Evolutionary conservation across 352 stramenopile species (phyloP).

Genomic region (Aphanomyces euteiches): DNA sequence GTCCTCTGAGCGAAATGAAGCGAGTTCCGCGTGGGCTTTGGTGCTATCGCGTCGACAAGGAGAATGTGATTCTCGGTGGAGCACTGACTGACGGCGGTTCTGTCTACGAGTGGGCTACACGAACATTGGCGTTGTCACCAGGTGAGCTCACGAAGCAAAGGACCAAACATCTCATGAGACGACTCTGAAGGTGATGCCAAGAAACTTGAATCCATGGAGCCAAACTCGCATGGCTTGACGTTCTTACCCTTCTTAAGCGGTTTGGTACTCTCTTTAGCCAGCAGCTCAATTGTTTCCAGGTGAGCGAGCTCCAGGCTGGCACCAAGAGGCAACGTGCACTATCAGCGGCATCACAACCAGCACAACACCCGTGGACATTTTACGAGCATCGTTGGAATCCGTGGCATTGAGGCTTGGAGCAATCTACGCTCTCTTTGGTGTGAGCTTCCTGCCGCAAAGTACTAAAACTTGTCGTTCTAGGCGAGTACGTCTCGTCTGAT

Average conservation of each 20-base stretch:
- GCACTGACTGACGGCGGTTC: constrained; percentile 96
- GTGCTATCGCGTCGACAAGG: constrained; percentile 89
- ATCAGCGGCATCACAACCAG: constrained; percentile 90
- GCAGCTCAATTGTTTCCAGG: constrained; percentile 25
- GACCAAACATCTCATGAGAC: not conserved
- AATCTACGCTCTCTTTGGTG: constrained; percentile 80
- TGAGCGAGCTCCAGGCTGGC: constrained; percentile 91
- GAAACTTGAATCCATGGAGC: constrained; percentile 29
- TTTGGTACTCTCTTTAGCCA: not conserved
- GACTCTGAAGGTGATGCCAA: not conserved
- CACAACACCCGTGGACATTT: constrained; percentile 83
- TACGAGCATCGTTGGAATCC: constrained; percentile 87
- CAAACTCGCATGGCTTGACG: constrained; percentile 67
- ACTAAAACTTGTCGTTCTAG: constrained; percentile 27
- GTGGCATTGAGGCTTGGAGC: constrained; percentile 86
- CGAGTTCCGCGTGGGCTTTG: constrained; percentile 89
- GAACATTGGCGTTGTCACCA: constrained; percentile 54
- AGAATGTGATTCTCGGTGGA: constrained; percentile 88
- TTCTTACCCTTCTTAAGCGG: constrained; percentile 91
- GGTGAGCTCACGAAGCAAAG: not conserved
- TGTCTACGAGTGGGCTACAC: constrained; percentile 88
- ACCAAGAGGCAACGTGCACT: constrained; percentile 82
- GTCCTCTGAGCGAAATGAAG: constrained; percentile 50
- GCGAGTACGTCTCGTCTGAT: constrained; percentile 41
- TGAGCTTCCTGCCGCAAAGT: constrained; percentile 12